These are phyloP conservation scores for Lophiotrema nucula DNA, from an alignment of 495 filamentous ascomycete species.

Conservation along the genomic window DNA sequence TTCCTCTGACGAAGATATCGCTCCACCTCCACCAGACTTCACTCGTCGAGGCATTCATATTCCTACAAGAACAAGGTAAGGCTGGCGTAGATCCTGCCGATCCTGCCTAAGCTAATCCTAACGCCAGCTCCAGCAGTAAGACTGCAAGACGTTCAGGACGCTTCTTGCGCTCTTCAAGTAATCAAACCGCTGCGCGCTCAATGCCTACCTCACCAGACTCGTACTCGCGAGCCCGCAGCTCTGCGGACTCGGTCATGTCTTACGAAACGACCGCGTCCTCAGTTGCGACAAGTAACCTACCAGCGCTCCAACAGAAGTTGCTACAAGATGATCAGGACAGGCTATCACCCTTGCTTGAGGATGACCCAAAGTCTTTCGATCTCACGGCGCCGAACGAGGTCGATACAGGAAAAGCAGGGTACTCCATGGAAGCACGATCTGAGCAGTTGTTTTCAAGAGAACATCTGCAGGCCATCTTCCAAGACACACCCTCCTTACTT, in stretches of 20 bases:
- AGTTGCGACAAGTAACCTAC: conserved; percentile 35
- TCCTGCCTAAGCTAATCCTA: not conserved
- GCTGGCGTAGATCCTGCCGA: not conserved
- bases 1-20: conserved; percentile 29
- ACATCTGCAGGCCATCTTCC: conserved; percentile 60
- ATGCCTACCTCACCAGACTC: conserved; percentile 30
- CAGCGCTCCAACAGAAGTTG: conserved; percentile 42
- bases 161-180: conserved; percentile 23
- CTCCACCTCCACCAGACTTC: conserved; percentile 33
- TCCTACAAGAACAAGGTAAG: conserved; percentile 39
- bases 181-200: conserved; percentile 7
- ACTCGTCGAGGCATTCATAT: conserved; percentile 37
- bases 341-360: conserved; percentile 51
- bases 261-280: conserved; percentile 44
- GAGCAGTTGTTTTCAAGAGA: conserved; percentile 64
- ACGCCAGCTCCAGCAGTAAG: conserved; percentile 22
- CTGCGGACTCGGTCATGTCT: conserved; percentile 41
- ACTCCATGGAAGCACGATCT: conserved; percentile 59
- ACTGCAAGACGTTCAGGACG: conserved; percentile 12
- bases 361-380: conserved; percentile 55
- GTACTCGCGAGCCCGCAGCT: conserved; percentile 34
- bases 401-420: conserved; percentile 33
- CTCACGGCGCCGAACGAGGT: conserved; percentile 48
- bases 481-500: conserved; percentile 65
- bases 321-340: conserved; percentile 47